Conservation (phyloP, 73 alveolate genomes). For the Paramecium sexaurelia region DNA sequence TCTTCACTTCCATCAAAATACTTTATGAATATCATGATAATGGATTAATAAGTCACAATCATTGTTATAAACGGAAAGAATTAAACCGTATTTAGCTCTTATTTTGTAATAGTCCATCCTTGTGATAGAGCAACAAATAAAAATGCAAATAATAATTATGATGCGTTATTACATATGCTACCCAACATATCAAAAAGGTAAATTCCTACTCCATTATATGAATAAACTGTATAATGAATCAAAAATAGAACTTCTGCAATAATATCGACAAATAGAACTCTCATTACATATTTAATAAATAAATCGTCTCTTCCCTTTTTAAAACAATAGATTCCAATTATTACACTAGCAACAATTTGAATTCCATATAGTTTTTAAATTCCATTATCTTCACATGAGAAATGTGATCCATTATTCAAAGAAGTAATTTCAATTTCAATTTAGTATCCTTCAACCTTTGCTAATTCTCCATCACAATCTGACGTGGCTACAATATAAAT, state of each 20-base stretch:
- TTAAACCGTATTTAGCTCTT: neutral
- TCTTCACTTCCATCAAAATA: neutral
- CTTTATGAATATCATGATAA: neutral
- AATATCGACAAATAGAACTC: neutral
- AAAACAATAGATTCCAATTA: neutral
- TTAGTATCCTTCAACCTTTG: neutral
- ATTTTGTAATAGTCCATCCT: conserved; percentile 43
- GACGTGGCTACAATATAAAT: neutral
- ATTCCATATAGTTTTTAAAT: neutral
- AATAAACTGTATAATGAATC: neutral
- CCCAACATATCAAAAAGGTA: neutral
- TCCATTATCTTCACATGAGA: conserved; percentile 2
- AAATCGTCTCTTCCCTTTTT: neutral
- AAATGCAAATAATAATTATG: neutral
- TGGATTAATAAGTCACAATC: neutral
- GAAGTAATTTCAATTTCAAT: neutral
- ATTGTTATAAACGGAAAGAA: neutral
- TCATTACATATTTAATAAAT: neutral
- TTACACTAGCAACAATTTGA: neutral
- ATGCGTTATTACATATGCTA: neutral
- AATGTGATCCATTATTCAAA: conserved; percentile 14
- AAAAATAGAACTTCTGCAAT: neutral
- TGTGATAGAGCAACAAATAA: neutral
- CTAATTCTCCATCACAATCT: neutral
- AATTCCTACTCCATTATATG: neutral